Evolutionary conservation across 495 filamentous ascomycete genomes (phyloP).

Genomic region (Astrothelium macrocarpum): DNA sequence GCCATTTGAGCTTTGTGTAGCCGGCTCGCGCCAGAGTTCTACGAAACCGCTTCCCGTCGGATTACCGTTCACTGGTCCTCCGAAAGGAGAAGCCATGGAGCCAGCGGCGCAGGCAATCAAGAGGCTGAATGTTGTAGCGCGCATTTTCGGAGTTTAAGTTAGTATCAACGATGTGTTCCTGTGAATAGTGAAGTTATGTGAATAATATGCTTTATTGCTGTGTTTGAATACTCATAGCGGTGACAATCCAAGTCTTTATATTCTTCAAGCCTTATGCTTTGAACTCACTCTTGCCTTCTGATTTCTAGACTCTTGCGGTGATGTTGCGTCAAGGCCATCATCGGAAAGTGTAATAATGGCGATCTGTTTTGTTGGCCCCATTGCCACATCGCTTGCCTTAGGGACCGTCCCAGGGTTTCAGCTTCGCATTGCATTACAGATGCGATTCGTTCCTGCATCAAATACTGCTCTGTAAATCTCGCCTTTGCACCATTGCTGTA

Average conservation of each 20-base stretch:
- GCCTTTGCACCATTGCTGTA: too few relatives aligned
- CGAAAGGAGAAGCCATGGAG: background rate
- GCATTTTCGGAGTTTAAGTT: background rate
- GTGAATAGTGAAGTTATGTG: background rate
- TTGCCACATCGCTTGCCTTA: background rate
- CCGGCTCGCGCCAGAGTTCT: background rate
- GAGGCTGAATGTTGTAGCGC: background rate
- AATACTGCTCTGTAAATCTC: background rate
- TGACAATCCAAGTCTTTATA: background rate
- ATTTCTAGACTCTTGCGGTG: background rate
- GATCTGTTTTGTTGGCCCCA: background rate
- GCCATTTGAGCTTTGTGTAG: background rate
- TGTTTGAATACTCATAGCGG: background rate
- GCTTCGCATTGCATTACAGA: background rate
- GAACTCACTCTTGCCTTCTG: background rate
- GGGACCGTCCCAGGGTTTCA: background rate
- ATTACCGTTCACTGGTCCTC: background rate
- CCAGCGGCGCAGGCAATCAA: background rate
- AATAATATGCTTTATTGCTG: background rate
- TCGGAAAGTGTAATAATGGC: background rate
- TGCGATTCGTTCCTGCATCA: background rate
- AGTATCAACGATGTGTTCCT: background rate
- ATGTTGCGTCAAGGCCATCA: background rate
- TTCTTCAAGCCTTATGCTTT: background rate
- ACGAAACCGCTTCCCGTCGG: background rate